These are phyloP conservation scores for Xylariaceae sp. DNA, from an alignment of 2,329 filamentous ascomycete genomes.

Conservation along the genomic window DNA sequence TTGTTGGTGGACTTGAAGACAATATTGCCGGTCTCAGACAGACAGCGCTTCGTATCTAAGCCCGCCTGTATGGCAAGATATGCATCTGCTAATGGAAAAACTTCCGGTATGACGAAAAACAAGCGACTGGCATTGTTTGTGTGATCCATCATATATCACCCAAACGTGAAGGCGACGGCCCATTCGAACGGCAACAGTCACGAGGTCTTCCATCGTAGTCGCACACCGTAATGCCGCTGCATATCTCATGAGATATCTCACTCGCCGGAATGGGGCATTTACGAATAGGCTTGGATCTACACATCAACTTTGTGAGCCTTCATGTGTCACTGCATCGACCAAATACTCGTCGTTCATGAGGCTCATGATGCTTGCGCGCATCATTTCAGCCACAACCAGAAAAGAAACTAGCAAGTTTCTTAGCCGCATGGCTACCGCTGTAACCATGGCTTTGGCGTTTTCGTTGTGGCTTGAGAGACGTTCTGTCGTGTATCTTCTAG, in stretches of 20 bases:
- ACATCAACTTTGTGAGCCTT: constrained; percentile 10
- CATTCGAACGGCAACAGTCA: constrained; percentile 24
- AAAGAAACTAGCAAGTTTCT: not conserved
- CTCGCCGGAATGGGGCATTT: constrained; percentile 14
- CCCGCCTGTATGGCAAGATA: constrained; percentile 17
- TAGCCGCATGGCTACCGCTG: not conserved
- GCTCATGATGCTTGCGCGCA: constrained; percentile 15
- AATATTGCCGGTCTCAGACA: not conserved
- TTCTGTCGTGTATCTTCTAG: not conserved
- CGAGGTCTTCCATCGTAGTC: constrained; percentile 12
- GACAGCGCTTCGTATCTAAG: constrained; percentile 21
- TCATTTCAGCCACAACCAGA: constrained; percentile 18
- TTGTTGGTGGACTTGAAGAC: not conserved
- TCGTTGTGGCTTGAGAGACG: not conserved
- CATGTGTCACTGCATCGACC: constrained; percentile 13
- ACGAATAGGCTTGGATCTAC: constrained; percentile 12
- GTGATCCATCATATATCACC: constrained; percentile 14
- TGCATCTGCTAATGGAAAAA: constrained; percentile 13
- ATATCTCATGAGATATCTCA: constrained; percentile 11
- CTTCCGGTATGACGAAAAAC: constrained; percentile 18
- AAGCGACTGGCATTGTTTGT: constrained; percentile 22
- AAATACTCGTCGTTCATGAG: constrained; percentile 18
- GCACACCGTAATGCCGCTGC: constrained; percentile 21
- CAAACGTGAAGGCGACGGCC: constrained; percentile 16
- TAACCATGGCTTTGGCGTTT: not conserved